phyloP scores from a whole-genome alignment of 2,329 filamentous ascomycete genomes.

The Thermothelomyces thermophilus region DNA sequence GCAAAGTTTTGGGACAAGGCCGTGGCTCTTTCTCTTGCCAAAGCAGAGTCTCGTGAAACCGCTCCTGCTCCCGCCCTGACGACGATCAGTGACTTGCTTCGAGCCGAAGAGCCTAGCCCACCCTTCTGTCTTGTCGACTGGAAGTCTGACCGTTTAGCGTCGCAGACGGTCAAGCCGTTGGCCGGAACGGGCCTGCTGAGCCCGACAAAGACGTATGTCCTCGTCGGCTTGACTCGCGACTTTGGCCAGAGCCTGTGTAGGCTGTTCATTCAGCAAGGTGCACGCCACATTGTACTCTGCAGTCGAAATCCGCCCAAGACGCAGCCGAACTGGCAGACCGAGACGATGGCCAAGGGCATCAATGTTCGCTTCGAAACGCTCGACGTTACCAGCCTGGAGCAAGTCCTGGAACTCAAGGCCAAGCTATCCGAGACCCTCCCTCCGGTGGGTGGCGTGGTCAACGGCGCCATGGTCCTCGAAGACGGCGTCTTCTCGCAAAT shows the following conservation, averaged over 20 bases:
- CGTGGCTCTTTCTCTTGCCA: constrained; percentile 19
- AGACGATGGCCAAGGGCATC: constrained; percentile 26
- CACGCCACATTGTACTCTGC: constrained; percentile 34
- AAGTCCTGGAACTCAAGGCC: constrained; percentile 27
- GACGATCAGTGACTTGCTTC: constrained; percentile 27
- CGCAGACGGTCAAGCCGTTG: constrained; percentile 24
- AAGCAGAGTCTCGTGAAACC: background rate
- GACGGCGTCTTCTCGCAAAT: constrained; percentile 38
- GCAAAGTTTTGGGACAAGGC: constrained; percentile 23
- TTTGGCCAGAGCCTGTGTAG: constrained; percentile 39
- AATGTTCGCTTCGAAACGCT: constrained; percentile 23
- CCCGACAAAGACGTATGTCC: constrained; percentile 33
- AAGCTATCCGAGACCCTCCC: constrained; percentile 24
- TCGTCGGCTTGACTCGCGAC: constrained; percentile 38
- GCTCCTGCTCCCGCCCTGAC: constrained; percentile 3
- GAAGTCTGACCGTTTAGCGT: constrained; percentile 30
- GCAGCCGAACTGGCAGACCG: constrained; percentile 29
- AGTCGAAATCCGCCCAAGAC: constrained; percentile 33
- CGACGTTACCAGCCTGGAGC: constrained; percentile 27
- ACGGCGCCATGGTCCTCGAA: constrained; percentile 41
- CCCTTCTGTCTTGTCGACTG: constrained; percentile 36
- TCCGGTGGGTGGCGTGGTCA: constrained; percentile 35
- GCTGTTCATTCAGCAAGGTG: constrained; percentile 34
- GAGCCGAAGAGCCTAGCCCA: background rate
- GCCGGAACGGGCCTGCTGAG: constrained; percentile 26